Evolutionary conservation across 768 basidiomycete species (phyloP).

Genomic region (Lyophyllum atratum): DNA sequence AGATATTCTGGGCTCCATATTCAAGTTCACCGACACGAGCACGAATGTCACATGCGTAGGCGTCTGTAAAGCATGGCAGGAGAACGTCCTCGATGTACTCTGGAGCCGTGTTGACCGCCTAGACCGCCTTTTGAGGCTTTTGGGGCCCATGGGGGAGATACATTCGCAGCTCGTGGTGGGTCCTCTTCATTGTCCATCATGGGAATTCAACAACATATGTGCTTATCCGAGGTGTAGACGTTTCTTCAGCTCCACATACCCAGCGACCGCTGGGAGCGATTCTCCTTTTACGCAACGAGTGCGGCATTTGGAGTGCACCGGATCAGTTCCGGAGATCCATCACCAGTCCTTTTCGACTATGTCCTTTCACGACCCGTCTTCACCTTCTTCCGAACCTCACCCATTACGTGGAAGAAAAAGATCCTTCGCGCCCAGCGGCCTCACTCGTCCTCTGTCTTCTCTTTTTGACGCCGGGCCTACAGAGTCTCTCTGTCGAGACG

Average conservation of each 20-base stretch:
- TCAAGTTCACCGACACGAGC: conserved; percentile 12
- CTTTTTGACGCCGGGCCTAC: conserved; percentile 10
- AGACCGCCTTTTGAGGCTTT: conserved; percentile 17
- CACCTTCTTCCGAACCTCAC: conserved; percentile 17
- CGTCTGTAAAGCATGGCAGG: conserved; percentile 21
- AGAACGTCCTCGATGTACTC: conserved; percentile 18
- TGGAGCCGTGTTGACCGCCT: conserved; percentile 23
- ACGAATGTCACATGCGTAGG: conserved; percentile 15
- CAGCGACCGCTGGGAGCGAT: conserved; percentile 19
- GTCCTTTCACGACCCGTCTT: conserved; percentile 11
- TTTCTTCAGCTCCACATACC: conserved; percentile 18
- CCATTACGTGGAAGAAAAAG: conserved; percentile 16
- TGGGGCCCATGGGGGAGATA: conserved; percentile 14
- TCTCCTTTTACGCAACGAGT: conserved; percentile 24
- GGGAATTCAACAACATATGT: neutral
- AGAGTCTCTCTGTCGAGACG: conserved; percentile 12
- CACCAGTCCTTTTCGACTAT: conserved; percentile 9
- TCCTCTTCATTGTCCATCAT: neutral
- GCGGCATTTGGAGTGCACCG: conserved; percentile 21
- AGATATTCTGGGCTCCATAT: conserved; percentile 19
- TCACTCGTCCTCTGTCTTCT: conserved; percentile 14
- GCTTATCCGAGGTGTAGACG: neutral
- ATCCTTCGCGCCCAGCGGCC: conserved; percentile 3
- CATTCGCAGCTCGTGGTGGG: conserved; percentile 2
- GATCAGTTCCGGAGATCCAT: conserved; percentile 3